These are phyloP conservation scores for Phytophthora pisi DNA, from an alignment of 352 stramenopile genomes.

Conservation along the genomic window DNA sequence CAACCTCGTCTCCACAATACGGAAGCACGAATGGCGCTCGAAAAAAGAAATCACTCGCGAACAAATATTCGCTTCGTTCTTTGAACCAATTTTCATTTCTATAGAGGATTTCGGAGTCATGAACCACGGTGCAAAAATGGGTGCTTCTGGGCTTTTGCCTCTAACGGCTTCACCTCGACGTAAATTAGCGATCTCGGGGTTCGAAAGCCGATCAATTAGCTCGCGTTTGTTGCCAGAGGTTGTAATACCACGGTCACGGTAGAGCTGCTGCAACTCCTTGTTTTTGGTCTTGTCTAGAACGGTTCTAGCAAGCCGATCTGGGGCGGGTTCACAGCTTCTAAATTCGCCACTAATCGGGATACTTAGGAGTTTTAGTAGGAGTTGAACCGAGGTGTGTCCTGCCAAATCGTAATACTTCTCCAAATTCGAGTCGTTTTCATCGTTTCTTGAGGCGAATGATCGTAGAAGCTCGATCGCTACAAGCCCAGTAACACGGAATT, in stretches of 20 bases:
- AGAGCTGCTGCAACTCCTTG: neutral
- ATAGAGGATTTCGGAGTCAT: too few species aligned
- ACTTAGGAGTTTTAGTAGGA: neutral
- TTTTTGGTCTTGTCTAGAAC: constrained; percentile 1
- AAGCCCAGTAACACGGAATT: neutral
- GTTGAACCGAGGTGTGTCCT: neutral
- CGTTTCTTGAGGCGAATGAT: neutral
- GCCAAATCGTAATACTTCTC: neutral
- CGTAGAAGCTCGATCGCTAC: neutral
- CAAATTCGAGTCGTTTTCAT: neutral
- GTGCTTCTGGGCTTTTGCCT: too few species aligned
- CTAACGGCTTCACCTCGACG: too few species aligned
- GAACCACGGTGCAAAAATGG: too few species aligned
- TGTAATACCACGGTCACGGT: neutral
- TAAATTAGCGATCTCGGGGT: neutral
- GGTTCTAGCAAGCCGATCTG: neutral
- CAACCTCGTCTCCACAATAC: too few species aligned
- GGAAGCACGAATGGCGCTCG: too few species aligned
- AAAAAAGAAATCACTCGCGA: too few species aligned
- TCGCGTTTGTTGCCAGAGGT: neutral
- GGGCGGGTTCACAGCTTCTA: neutral
- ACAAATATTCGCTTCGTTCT: too few species aligned
- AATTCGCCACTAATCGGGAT: neutral
- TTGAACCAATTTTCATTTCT: too few species aligned
- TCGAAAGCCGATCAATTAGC: neutral